Conservation (phyloP, 2,329 filamentous ascomycete species). For the Colletotrichum spinosum region DNA sequence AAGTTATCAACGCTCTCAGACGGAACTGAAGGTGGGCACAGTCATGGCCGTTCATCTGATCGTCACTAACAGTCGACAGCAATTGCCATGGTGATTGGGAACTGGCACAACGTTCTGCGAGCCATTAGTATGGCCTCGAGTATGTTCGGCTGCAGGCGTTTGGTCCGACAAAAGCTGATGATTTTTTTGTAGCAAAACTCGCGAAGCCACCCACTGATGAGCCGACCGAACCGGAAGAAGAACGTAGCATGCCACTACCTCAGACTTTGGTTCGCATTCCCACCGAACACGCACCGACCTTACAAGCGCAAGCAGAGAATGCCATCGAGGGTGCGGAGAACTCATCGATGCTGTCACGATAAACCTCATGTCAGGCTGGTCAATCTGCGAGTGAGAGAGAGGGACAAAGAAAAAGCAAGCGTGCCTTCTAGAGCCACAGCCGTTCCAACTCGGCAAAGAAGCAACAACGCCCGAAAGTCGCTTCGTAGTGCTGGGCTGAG, state of each 20-base stretch:
- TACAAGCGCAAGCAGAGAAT: constrained; percentile 71
- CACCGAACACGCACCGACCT: constrained; percentile 77
- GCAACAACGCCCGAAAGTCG: no score
- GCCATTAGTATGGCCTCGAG: constrained; percentile 89
- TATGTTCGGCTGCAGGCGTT: constrained; percentile 55
- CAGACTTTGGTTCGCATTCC: constrained; percentile 88
- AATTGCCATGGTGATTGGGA: constrained; percentile 85
- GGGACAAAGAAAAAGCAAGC: constrained; percentile 4
- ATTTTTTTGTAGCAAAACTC: constrained; percentile 69
- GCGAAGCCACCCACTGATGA: constrained; percentile 65
- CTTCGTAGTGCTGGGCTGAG: no score
- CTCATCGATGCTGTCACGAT: constrained; percentile 18
- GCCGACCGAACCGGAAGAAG: constrained; percentile 46
- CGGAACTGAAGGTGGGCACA: constrained; percentile 77
- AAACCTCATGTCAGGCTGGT: neutral
- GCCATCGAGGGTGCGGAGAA: constrained; percentile 58
- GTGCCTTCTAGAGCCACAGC: neutral
- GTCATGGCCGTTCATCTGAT: neutral
- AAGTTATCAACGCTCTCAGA: constrained; percentile 83
- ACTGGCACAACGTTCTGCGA: constrained; percentile 88
- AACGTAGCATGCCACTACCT: constrained; percentile 64
- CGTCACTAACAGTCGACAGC: constrained; percentile 57
- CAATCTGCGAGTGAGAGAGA: neutral
- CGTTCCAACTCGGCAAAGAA: no score
- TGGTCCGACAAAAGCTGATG: constrained; percentile 11